Conservation (phyloP, 768 basidiomycete genomes). For the Exidia glandulosa region DNA sequence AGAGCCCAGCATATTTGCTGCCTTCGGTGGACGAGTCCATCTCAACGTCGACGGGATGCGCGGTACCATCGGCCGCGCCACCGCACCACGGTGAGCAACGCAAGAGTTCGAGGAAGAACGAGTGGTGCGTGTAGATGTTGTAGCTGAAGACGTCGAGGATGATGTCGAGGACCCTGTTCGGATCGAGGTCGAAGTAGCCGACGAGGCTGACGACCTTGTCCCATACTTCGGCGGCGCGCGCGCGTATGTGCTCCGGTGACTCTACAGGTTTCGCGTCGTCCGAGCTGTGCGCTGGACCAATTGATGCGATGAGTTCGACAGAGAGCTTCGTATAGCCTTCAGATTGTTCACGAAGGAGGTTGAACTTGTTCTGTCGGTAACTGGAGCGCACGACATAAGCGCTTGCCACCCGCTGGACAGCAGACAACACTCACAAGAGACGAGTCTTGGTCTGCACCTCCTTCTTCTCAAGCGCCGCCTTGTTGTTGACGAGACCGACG, state of each 20-base stretch:
- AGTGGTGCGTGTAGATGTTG: conserved; percentile 71
- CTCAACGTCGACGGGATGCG: conserved; percentile 15
- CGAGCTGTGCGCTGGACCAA: conserved; percentile 67
- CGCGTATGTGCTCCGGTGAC: conserved; percentile 41
- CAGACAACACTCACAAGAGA: conserved; percentile 52
- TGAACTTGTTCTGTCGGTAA: conserved; percentile 98
- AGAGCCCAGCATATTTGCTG: conserved; percentile 43
- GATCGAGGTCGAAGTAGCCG: conserved; percentile 94
- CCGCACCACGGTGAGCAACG: conserved; percentile 76
- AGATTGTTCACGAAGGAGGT: conserved; percentile 90
- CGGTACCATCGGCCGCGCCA: conserved; percentile 16
- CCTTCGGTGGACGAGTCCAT: conserved; percentile 30
- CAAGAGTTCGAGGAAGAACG: conserved; percentile 80
- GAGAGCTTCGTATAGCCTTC: conserved; percentile 94
- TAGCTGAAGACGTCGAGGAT: conserved; percentile 84
- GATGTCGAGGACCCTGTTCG: conserved; percentile 86
- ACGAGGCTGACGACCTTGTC: conserved; percentile 80
- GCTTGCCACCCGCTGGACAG: background rate
- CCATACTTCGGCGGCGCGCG: conserved; percentile 62
- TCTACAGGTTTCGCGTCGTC: conserved; percentile 35
- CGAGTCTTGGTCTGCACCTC: conserved; percentile 72
- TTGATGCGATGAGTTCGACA: conserved; percentile 65
- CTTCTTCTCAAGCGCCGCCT: conserved; percentile 57
- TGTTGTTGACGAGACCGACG: conserved; percentile 61
- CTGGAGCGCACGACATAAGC: conserved; percentile 30